Base-by-base conservation (phyloP, 108 stramenopile species). In the Seminavis robusta region DNA sequence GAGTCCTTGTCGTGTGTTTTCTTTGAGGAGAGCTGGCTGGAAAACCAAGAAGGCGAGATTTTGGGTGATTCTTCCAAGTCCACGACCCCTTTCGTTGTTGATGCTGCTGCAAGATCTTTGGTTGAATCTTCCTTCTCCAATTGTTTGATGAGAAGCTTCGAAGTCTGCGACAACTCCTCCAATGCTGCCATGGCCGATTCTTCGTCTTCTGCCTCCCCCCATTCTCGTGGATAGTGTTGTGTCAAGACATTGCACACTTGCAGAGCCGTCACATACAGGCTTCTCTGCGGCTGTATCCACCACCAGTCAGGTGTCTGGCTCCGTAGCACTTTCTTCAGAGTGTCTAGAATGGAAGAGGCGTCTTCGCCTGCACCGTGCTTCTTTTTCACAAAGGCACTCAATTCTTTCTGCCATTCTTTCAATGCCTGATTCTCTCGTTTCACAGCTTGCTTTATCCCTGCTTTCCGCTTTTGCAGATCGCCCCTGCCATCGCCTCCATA, bases 261-360 rank as follows among this genome's bases (percentile, higher is more conserved):
- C 4, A 52, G 16, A 17, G 51, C 51, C 33, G 25, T 9, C 2
- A 52, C 16, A 29, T 52, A 52, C 20, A 24, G 34, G 20, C 19
- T 11, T 17, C 33, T 25, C 19, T 52, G 51, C 33, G 13, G 33
- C 37, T 31, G 16, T 52, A 37, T 33, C 51, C 51, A 52, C 31
- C 31, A 52, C 51, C 51, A 52, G 24, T 52, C 33, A 1, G 31
- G 31, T 13, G 51, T 36, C 33, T 52, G 51, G 31, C 33, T 37
- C 33, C 51, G 16, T 31, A 52, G 25, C 0, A 52, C 51, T 24
- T 52, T 31, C 37, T 52, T 52, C 17, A 52, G 33, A 3, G 33
- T 52, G 33, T 52, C 17, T 29, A 52, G 8, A 19, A 52, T 29
- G 11, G 1, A 1, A 36, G 4, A 13, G 4, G 37, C 17, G 24